Base-by-base conservation (phyloP, 2,329 filamentous ascomycete species). In the Trichocomaceae sp. region DNA sequence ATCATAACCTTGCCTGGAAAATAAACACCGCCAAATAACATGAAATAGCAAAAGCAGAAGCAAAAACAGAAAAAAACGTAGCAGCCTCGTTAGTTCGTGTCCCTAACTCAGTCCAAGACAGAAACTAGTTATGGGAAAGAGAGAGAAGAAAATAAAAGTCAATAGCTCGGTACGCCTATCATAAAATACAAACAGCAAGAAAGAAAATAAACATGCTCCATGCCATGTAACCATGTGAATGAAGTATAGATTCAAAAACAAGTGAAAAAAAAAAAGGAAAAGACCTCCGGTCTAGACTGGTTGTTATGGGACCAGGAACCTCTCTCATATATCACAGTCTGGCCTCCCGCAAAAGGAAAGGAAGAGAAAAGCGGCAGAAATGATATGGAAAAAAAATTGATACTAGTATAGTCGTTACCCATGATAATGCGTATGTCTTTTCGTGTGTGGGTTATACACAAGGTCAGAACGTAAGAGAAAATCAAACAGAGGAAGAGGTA, bases 171-270 rank as follows among this genome's bases (percentile, higher is more conserved):
- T 51, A 47, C 54, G 49, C 54, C 54, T 52, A 47, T 26, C 39
- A 52, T 56, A 57, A 44, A 55, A 56, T 56, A 52, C 49, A 29
- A 29, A 51, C 39, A 47, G 31, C 12, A 35, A 35, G 6, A 15
- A 35, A 35, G 47, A 31, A 35, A 55, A 55, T 20, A 69, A 64
- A 68, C 61, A 67, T 65, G 63, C 69, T 68, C 69, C 41, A 17
- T 42, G 23, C 39, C 39, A 33, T 50, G 37, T 15, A 35, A 20
- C 39, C 39, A 33, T 50, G 37, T 15, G 22, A 17, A 50, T 42
- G n/a, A n/a, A 20, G n/a, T 29, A 54, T 62, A 63, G 64, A 68
- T 31, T 67, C n/a, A n/a, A n/a, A n/a, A n/a, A n/a, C n/a, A n/a
- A n/a, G 64, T 60, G 61, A 67, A 66, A 5, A 29, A 42, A 20